A percentile compares a stretch with the other conserved stretches of the same genome.
Evolutionary conservation across 2,329 filamentous ascomycete genomes (phyloP).

Genomic region (Fusarium xylarioides): DNA sequence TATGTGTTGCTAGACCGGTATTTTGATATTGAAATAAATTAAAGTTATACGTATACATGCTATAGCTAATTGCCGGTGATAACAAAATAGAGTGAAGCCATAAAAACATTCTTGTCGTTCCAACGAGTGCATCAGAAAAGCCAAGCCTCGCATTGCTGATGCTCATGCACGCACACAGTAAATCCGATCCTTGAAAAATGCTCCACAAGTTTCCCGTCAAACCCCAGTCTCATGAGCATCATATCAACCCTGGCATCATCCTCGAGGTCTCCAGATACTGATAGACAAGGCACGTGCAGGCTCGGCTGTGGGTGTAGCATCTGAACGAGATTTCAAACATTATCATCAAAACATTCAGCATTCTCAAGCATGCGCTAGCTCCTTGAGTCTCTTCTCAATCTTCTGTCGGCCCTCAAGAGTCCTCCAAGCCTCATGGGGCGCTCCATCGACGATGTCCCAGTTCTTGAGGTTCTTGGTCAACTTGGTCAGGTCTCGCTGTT

Average conservation of each 20-base stretch:
- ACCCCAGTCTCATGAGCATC: slow-evolving; percentile 26
- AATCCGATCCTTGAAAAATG: not conserved
- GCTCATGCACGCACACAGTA: slow-evolving; percentile 10
- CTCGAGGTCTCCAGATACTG: not conserved
- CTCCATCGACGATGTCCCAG: slow-evolving; percentile 88
- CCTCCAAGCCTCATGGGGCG: slow-evolving; percentile 87
- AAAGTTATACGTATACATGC: not conserved
- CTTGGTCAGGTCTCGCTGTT: slow-evolving; percentile 84
- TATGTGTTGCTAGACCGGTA: not conserved
- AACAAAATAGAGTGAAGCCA: not conserved
- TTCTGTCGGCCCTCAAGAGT: slow-evolving; percentile 74
- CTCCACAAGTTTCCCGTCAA: slow-evolving; percentile 27
- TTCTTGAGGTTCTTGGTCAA: slow-evolving; percentile 80
- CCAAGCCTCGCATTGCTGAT: slow-evolving; percentile 17
- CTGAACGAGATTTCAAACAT: not conserved
- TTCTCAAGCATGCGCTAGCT: slow-evolving; percentile 63
- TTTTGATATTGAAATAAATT: not conserved
- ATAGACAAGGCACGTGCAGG: slow-evolving; percentile 15
- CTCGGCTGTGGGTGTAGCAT: not conserved
- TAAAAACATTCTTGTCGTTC: slow-evolving; percentile 9
- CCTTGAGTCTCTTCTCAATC: slow-evolving; percentile 80
- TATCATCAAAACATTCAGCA: not conserved
- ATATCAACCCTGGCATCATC: slow-evolving; percentile 4
- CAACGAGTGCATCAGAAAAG: slow-evolving; percentile 9
- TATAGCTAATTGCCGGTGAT: not conserved